phyloP scores from a whole-genome alignment of 768 basidiomycete species.

The Auriscalpium orientale region DNA sequence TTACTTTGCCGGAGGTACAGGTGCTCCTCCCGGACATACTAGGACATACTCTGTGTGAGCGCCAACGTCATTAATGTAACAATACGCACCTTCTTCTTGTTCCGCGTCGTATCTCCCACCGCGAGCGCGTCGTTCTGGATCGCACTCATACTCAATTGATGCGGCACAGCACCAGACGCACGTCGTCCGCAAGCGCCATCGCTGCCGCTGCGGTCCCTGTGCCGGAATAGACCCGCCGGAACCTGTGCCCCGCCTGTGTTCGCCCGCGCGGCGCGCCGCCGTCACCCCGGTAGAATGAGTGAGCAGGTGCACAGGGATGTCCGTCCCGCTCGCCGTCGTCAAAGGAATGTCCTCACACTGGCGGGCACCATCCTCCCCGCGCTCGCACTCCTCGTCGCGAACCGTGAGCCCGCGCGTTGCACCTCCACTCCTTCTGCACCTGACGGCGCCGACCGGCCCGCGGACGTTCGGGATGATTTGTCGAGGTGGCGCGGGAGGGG shows the following conservation, averaged over 20 bases:
- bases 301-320: slow-evolving; percentile 13
- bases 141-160: slow-evolving; percentile 92
- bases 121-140: slow-evolving; percentile 90
- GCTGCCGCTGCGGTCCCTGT: slow-evolving; percentile 10
- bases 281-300: neutral
- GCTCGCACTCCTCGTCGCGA: slow-evolving; percentile 1
- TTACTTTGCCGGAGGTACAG: too few species aligned
- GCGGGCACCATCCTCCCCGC: slow-evolving; percentile 3
- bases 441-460: slow-evolving; percentile 14
- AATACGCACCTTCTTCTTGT: slow-evolving; percentile 73
- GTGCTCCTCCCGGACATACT: too few species aligned
- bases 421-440: slow-evolving; percentile 9
- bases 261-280: slow-evolving; percentile 13
- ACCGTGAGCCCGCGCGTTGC: slow-evolving; percentile 2
- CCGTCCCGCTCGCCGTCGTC: slow-evolving; percentile 25
- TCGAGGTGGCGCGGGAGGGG: slow-evolving; percentile 85
- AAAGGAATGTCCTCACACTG: slow-evolving; percentile 21
- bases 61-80: neutral
- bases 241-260: slow-evolving; percentile 4
- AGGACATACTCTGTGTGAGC: too few species aligned
- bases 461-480: slow-evolving; percentile 78
- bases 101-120: slow-evolving; percentile 86
- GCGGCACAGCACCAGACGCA: slow-evolving; percentile 82
- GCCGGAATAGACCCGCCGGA: neutral
- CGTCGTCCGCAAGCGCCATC: slow-evolving; percentile 65